Conservation (phyloP, 108 stramenopile species). For the Cyclostephanos invisitatus region DNA sequence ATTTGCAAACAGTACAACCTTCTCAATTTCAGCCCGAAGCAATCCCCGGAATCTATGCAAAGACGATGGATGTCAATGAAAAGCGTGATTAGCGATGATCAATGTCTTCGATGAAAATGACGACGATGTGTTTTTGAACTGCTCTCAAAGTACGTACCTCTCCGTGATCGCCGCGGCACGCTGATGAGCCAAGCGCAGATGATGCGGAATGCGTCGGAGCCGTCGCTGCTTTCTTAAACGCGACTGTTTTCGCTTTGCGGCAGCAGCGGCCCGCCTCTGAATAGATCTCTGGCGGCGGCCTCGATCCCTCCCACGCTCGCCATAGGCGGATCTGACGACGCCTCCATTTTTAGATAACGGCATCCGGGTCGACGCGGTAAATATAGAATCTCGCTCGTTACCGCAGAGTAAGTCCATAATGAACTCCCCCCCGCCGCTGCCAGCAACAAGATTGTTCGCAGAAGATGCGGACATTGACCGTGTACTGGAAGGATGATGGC, state of each 20-base stretch:
- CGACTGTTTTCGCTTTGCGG: slow-evolving; percentile 26
- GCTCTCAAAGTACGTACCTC: not conserved
- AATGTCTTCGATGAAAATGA: not conserved
- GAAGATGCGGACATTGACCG: slow-evolving; percentile 13
- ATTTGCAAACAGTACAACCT: slow-evolving; percentile 55
- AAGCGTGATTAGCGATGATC: not conserved
- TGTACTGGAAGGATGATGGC: not conserved
- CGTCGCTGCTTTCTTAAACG: slow-evolving; percentile 20
- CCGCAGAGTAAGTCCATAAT: slow-evolving; percentile 33
- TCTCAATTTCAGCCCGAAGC: slow-evolving; percentile 54
- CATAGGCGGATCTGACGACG: not conserved
- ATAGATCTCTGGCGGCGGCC: not conserved
- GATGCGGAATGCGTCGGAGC: slow-evolving; percentile 51
- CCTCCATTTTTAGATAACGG: not conserved
- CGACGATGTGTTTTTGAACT: too few species aligned
- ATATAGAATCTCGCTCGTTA: not conserved
- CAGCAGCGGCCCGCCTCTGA: slow-evolving; percentile 20
- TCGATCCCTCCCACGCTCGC: not conserved
- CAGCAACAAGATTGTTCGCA: not conserved
- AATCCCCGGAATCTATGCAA: slow-evolving; percentile 48
- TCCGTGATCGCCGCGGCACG: slow-evolving; percentile 59
- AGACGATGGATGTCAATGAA: not conserved
- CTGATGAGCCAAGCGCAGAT: slow-evolving; percentile 68
- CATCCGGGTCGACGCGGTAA: not conserved
- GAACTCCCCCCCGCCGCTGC: slow-evolving; percentile 15